Conservation (phyloP, 108 stramenopile species). For the Fragilariopsis cylindrus region DNA sequence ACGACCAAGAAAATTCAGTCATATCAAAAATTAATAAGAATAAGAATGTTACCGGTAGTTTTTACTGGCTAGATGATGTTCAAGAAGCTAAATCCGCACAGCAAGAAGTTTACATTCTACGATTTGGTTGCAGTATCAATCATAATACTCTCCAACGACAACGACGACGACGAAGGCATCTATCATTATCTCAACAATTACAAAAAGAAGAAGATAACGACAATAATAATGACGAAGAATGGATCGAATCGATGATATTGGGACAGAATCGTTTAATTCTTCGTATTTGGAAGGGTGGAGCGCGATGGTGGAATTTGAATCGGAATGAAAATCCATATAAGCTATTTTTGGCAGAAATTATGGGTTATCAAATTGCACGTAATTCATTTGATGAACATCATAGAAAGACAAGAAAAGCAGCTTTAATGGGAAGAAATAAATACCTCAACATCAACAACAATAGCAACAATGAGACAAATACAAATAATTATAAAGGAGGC, state of each 20-base stretch:
- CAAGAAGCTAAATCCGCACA: constrained; percentile 43
- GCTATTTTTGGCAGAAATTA: constrained; percentile 66
- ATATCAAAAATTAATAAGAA: too few relatives aligned
- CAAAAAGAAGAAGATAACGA: not conserved
- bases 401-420: not conserved
- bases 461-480: not conserved
- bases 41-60: not conserved
- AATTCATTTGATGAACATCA: constrained; percentile 32
- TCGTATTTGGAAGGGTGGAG: constrained; percentile 69
- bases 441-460: not conserved
- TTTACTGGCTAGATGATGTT: not conserved
- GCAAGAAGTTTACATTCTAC: constrained; percentile 36
- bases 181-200: not conserved
- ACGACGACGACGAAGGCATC: not conserved
- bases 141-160: not conserved
- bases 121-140: not conserved
- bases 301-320: constrained; percentile 85
- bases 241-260: constrained; percentile 19
- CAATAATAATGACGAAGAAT: not conserved
- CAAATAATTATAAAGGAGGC: not conserved
- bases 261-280: constrained; percentile 47
- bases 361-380: constrained; percentile 60
- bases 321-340: constrained; percentile 30
- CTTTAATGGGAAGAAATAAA: not conserved
- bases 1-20: not conserved